Conservation (phyloP, 2,329 filamentous ascomycete species). For the Colletotrichum falcatum region DNA sequence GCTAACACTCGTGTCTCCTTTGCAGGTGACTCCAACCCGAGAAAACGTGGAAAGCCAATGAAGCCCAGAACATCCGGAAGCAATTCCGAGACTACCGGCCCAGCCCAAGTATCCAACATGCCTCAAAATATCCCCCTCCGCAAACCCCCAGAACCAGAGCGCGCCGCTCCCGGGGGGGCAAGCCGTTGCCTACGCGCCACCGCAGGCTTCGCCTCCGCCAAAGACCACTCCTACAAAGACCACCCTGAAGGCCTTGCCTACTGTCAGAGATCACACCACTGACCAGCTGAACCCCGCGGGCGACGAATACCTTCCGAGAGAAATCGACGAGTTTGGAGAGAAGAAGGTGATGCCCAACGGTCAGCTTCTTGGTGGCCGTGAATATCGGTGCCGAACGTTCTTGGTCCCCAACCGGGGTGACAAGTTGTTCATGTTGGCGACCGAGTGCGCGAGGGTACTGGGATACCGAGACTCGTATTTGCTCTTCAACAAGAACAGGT, state of each 20-base stretch:
- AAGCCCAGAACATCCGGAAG: conserved; percentile 66
- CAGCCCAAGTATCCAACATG: conserved; percentile 60
- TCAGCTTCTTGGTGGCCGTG: conserved; percentile 82
- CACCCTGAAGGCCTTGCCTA: conserved; percentile 93
- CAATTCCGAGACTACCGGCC: conserved; percentile 69
- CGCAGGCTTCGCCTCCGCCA: conserved; percentile 68
- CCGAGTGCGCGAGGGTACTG: conserved; percentile 93
- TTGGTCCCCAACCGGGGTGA: conserved; percentile 89
- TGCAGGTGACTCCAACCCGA: conserved; percentile 62
- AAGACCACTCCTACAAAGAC: conserved; percentile 86
- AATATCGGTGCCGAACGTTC: conserved; percentile 95
- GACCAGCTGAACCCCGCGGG: conserved; percentile 90
- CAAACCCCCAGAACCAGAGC: conserved; percentile 67
- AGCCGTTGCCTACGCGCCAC: conserved; percentile 53
- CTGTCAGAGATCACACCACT: conserved; percentile 95
- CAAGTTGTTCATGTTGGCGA: conserved; percentile 98
- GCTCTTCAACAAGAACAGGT: conserved; percentile 98
- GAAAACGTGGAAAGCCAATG: conserved; percentile 72
- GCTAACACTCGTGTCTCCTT: conserved; percentile 47
- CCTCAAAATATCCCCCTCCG: conserved; percentile 59
- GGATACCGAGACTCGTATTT: conserved; percentile 98
- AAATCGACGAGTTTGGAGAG: conserved; percentile 92
- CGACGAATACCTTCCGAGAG: conserved; percentile 94
- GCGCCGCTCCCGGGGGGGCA: conserved; percentile 57
- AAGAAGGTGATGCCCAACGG: conserved; percentile 91